Conservation (phyloP, 768 basidiomycete genomes). For the Boletellus sp. region DNA sequence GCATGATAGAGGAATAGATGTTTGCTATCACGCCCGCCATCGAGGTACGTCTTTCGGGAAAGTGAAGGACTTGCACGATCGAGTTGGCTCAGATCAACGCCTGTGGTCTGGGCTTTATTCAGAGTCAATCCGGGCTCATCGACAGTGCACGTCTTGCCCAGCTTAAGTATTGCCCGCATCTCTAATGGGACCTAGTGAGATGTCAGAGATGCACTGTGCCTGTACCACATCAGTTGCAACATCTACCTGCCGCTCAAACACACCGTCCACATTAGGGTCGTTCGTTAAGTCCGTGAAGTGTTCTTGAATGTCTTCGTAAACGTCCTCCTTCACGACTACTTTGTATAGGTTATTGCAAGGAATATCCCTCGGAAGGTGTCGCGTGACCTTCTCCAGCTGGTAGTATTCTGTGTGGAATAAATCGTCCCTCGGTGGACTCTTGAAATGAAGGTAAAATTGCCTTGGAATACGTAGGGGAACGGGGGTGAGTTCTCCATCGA, state of each 20-base stretch:
- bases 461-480: constrained; percentile 83
- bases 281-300: constrained; percentile 92
- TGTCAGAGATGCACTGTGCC: background rate
- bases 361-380: constrained; percentile 76
- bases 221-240: background rate
- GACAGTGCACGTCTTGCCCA: constrained; percentile 80
- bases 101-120: constrained; percentile 75
- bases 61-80: constrained; percentile 57
- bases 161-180: constrained; percentile 72
- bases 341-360: constrained; percentile 80
- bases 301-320: constrained; percentile 79
- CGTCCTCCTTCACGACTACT: constrained; percentile 75
- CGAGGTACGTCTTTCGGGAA: constrained; percentile 67
- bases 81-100: constrained; percentile 81
- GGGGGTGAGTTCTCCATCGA: constrained; percentile 73
- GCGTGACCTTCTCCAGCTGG: constrained; percentile 63
- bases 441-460: constrained; percentile 91
- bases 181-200: constrained; percentile 68
- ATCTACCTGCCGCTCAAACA: constrained; percentile 87
- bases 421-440: constrained; percentile 59
- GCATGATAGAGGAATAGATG: constrained; percentile 90
- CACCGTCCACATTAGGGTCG: constrained; percentile 91
- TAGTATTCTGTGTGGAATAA: constrained; percentile 71
- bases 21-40: constrained; percentile 64
- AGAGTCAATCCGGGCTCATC: constrained; percentile 67